Evolutionary conservation across 192 early-diverging fungal genomes (phyloP).

Genomic region (Entophlyctis luteolus): DNA sequence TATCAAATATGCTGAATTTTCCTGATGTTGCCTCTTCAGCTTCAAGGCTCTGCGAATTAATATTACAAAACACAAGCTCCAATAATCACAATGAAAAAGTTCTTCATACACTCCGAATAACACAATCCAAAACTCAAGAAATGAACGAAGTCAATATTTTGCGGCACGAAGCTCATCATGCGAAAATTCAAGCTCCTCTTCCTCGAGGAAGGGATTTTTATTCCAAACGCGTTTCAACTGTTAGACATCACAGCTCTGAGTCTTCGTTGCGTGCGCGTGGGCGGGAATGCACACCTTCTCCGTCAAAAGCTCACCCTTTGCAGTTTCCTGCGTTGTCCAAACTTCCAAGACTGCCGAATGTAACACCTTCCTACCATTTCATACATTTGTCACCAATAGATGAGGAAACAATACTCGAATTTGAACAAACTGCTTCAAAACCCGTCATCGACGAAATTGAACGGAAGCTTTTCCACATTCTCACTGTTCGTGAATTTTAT

Average conservation of each 20-base stretch:
- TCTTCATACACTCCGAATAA: too few relatives aligned
- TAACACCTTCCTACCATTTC: conserved; percentile 22
- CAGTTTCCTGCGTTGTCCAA: neutral
- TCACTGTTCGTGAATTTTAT: neutral
- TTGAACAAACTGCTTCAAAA: conserved; percentile 16
- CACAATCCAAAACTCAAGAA: neutral
- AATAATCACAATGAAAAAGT: neutral
- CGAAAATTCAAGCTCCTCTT: too few relatives aligned
- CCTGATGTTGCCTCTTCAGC: too few relatives aligned
- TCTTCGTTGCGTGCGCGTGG: neutral
- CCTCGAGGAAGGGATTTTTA: neutral
- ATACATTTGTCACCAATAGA: conserved; percentile 27
- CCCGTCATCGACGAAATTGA: conserved; percentile 5
- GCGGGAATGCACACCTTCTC: neutral
- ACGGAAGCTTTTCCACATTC: conserved; percentile 18
- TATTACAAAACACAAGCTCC: neutral
- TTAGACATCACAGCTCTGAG: neutral
- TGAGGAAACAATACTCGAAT: conserved; percentile 32
- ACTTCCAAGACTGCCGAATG: conserved; percentile 17
- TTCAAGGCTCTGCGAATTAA: neutral
- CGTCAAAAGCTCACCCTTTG: neutral
- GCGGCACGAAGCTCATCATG: too few relatives aligned
- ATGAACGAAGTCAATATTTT: neutral
- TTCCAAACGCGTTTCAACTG: neutral
- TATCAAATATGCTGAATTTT: neutral